Conservation (phyloP, 495 filamentous ascomycete species). For the Xylaria grammica region DNA sequence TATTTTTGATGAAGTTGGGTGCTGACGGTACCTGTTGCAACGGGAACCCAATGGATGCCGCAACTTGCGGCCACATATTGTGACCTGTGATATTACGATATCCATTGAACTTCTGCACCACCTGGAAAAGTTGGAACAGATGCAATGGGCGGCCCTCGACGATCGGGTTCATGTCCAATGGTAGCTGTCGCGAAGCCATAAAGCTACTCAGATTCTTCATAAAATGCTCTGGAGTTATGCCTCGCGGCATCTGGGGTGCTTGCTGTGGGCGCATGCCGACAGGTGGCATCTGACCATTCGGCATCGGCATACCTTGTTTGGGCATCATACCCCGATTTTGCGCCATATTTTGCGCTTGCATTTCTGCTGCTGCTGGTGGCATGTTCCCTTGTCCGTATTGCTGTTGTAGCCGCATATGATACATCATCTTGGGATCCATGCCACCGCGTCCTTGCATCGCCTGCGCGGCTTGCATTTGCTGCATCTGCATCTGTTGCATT, state of each 20-base stretch:
- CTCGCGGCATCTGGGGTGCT: constrained; percentile 34
- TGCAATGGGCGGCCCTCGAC: constrained; percentile 73
- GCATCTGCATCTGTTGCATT: constrained; percentile 43
- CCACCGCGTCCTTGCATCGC: constrained; percentile 58
- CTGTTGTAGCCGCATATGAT: constrained; percentile 72
- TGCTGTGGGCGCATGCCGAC: constrained; percentile 48
- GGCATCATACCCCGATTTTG: constrained; percentile 55
- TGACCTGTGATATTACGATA: constrained; percentile 71
- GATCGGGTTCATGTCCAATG: constrained; percentile 70
- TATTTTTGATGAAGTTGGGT: constrained; percentile 67
- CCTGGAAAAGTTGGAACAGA: constrained; percentile 74
- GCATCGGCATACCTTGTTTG: constrained; percentile 50
- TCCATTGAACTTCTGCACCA: constrained; percentile 74
- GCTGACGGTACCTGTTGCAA: constrained; percentile 68
- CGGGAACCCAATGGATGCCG: constrained; percentile 68
- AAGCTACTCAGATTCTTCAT: constrained; percentile 73
- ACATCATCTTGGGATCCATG: constrained; percentile 61
- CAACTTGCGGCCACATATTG: constrained; percentile 74
- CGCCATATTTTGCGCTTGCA: constrained; percentile 48
- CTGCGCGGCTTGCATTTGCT: constrained; percentile 52
- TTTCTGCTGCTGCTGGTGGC: constrained; percentile 48
- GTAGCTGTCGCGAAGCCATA: constrained; percentile 70
- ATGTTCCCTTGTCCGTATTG: constrained; percentile 67
- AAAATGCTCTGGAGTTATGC: constrained; percentile 67
- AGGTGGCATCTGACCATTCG: constrained; percentile 54